Base-by-base conservation (phyloP, 306 rosid genomes). In the Vicia villosa region DNA sequence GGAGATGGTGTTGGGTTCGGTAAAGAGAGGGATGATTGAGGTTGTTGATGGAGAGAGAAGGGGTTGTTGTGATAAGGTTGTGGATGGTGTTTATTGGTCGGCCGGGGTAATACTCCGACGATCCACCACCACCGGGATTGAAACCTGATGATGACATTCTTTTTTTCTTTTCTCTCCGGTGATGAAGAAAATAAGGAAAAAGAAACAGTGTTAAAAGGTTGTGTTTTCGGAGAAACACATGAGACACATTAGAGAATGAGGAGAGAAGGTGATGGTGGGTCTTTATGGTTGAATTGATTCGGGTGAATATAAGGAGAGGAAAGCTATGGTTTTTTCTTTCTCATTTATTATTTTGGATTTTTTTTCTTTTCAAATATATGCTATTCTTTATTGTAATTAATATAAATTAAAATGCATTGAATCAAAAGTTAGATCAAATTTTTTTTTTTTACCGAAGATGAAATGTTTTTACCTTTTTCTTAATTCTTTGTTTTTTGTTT, bases 131-230 rank as follows among this genome's bases (percentile, higher is more conserved):
- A 11, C 86, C 86, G 41, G 59, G 0, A 52, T 85, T 60, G 80
- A 80, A 88, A 34, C 98, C 93, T 26, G 96, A 87, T 47, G 91
- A 90, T 77, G 94, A 88, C 84, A 82, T 83, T 68, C 16, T 22
- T 8, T 22, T 30, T 57, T 46, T 24, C n/a, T n/a, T n/a, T 50
- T 3, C 37, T 34, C 38, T 13, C 21, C 49, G 15, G 72, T n/a
- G 28, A 22, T 12, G 63, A 38, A 72, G 70, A 19, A 65, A 73
- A 20, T 54, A 51, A 72, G 70, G 22, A 47, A 56, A 47, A 21
- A 26, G n/a, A 14, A 16, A 36, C 32, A 61, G 26, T 70, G 77
- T 57, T 69, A 82, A 68, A 77, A 77, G 85, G 68, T 65, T 58
- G 6, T 58, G 82, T 24, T 74, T 68, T 74, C 68, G 85, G 63